Conservation (phyloP, 164 flowering plant genomes). For the Kalanchoe fedtschenkoi region DNA sequence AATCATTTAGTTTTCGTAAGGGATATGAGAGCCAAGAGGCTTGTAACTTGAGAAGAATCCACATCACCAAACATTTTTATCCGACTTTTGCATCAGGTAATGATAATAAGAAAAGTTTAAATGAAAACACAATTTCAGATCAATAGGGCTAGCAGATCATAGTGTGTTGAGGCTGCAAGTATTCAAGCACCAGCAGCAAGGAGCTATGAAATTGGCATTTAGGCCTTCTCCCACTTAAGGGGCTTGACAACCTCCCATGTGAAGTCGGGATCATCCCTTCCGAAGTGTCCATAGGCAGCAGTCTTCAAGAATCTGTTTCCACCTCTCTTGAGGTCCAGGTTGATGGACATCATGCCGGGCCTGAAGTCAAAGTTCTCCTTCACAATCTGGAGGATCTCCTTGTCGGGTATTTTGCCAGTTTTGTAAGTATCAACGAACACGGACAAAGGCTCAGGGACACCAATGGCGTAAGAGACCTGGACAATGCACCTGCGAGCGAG, state of each 20-base stretch:
- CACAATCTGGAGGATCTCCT: constrained; percentile 61
- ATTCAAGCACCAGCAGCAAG: not conserved
- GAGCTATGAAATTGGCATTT: constrained; percentile 5
- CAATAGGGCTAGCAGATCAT: not conserved
- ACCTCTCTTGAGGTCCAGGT: constrained; percentile 75
- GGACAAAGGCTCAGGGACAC: constrained; percentile 72
- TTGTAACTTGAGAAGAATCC: too few relatives aligned
- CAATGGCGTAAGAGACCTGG: constrained; percentile 74
- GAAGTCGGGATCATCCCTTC: constrained; percentile 82
- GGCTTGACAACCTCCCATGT: constrained; percentile 89
- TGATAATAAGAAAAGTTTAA: not conserved
- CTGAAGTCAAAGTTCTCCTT: constrained; percentile 72
- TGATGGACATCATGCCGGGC: constrained; percentile 74
- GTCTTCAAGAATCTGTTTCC: constrained; percentile 78
- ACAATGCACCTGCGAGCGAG: constrained; percentile 68
- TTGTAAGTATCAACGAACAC: constrained; percentile 60
- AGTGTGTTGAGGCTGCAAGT: too few relatives aligned
- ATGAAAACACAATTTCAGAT: not conserved
- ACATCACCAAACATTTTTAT: too few relatives aligned
- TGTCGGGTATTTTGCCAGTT: constrained; percentile 67
- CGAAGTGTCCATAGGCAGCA: constrained; percentile 81
- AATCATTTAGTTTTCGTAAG: too few relatives aligned
- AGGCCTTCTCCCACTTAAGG: constrained; percentile 72
- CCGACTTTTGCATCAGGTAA: not conserved
- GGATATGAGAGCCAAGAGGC: too few relatives aligned